These are phyloP conservation scores for Casuarina glauca DNA, from an alignment of 306 rosid species.

Conservation along the genomic window DNA sequence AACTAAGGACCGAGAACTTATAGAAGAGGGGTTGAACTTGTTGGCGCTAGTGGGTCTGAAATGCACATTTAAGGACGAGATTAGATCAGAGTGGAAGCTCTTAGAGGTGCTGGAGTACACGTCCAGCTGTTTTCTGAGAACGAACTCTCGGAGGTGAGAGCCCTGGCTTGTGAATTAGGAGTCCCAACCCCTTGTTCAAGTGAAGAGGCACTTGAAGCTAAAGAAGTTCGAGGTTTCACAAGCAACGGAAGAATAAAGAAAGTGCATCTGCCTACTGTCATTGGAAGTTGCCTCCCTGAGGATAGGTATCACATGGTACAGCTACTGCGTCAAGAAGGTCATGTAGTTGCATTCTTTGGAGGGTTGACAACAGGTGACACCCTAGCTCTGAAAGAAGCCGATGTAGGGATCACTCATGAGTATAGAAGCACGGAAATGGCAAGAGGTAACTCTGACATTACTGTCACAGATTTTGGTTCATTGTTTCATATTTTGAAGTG, in stretches of 20 bases:
- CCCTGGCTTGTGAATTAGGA: constrained; percentile 47
- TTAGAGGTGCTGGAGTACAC: constrained; percentile 24
- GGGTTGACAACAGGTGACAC: constrained; percentile 33
- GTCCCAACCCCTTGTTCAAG: constrained; percentile 4
- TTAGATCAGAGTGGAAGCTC: constrained; percentile 29
- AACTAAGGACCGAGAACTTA: constrained; percentile 27
- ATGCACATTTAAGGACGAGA: constrained; percentile 20
- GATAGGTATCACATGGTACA: constrained; percentile 47
- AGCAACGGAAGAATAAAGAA: constrained; percentile 2
- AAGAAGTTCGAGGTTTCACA: constrained; percentile 23
- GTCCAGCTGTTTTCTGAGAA: constrained; percentile 59
- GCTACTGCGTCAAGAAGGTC: constrained; percentile 32
- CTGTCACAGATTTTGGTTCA: constrained; percentile 20
- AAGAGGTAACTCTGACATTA: constrained; percentile 31
- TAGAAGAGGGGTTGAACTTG: constrained; percentile 45
- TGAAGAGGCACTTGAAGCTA: constrained; percentile 28
- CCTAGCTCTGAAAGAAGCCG: constrained; percentile 46
- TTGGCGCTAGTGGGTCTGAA: constrained; percentile 52
- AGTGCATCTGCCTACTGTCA: constrained; percentile 30
- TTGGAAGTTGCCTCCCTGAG: constrained; percentile 44
- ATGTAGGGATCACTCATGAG: constrained; percentile 40
- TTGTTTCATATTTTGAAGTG: constrained; percentile 23
- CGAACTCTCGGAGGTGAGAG: constrained; percentile 31
- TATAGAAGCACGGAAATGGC: constrained; percentile 22
- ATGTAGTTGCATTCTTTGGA: constrained; percentile 53